Evolutionary conservation across 2,329 filamentous ascomycete genomes (phyloP), one percentile per base, ranked within the genome.

Genomic region (Aspergillus vadensis): DNA sequence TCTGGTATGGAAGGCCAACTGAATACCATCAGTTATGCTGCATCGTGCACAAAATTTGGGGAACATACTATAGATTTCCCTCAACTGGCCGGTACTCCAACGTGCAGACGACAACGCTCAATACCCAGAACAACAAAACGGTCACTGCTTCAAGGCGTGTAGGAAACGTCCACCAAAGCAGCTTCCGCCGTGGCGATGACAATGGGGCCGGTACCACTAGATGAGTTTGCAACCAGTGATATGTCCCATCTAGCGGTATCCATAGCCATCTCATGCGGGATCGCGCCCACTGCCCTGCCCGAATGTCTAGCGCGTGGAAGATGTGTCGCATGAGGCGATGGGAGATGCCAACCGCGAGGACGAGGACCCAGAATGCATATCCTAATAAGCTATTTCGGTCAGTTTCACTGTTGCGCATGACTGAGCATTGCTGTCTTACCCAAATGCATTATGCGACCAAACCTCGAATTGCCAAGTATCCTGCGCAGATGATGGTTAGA

Each of bases 1-100:
- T 60, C 60, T 1, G 63, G 60, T 10, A 67, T 54, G 9, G 70
- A 59, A 1, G 72, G 66, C 71, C 71, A 75, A 30, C 72, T 75
- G 48, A 0, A 55, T 2, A 6, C 21, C n/a, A 52, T 69, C 27
- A 69, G 61, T 25, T 4, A 14, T 15, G 3, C 1, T 48, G 14
- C n/a, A 12, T 9, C 2, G 9, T 9, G 14, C 3, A 0, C 10
- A 30, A 19, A 8, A 3, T 12, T 5, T 21, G 21, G 8, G 17
- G 19, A 17, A 44, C 77, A 56, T 72, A 81, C 79, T 82, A 83
- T 5, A 83, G 74, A 59, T 84, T 84, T 10, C 76, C 79, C 4
- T 70, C 59, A 10, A 81, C 81, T 0, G 79, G 66, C 4, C 75
- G 72, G 63, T 85, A 84, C 7, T 73, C 76, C n/a, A 80, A 71